Conservation (phyloP, 192 early-diverging fungal species). For the Dispira parvispora region DNA sequence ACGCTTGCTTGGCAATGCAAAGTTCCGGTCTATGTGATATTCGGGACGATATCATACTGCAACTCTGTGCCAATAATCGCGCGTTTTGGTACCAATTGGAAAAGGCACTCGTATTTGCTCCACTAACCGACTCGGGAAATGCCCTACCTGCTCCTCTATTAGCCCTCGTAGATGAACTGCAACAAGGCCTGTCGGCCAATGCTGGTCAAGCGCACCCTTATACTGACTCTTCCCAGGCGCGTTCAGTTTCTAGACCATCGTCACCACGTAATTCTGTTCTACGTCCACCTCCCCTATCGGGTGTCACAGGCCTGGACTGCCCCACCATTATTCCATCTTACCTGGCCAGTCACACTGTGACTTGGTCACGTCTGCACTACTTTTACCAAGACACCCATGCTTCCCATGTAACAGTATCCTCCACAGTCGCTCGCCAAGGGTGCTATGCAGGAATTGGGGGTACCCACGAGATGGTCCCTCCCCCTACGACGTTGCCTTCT, state of each 20-base stretch:
- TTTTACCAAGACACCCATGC: neutral
- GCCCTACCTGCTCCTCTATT: too few species aligned
- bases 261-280: neutral
- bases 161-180: too few species aligned
- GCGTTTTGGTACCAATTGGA: neutral
- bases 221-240: too few species aligned
- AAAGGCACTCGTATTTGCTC: neutral
- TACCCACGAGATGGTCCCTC: constrained; percentile 4
- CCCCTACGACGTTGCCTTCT: neutral
- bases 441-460: neutral
- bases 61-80: neutral
- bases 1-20: constrained; percentile 1
- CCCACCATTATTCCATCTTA: constrained; percentile 8
- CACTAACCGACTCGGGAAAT: neutral
- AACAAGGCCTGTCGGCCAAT: too few species aligned
- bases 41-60: neutral
- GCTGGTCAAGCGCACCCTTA: too few species aligned
- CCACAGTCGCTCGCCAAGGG: constrained; percentile 1
- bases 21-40: neutral
- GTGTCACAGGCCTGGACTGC: neutral
- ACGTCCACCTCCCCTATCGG: neutral
- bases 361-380: neutral
- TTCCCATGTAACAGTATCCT: constrained; percentile 1
- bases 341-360: neutral
- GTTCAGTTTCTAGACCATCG: too few species aligned